Percentiles rank a stretch among this genome's conserved stretches.
phyloP scores from a whole-genome alignment of 2,329 filamentous ascomycete species.

The Trichoderma pleuroti region DNA sequence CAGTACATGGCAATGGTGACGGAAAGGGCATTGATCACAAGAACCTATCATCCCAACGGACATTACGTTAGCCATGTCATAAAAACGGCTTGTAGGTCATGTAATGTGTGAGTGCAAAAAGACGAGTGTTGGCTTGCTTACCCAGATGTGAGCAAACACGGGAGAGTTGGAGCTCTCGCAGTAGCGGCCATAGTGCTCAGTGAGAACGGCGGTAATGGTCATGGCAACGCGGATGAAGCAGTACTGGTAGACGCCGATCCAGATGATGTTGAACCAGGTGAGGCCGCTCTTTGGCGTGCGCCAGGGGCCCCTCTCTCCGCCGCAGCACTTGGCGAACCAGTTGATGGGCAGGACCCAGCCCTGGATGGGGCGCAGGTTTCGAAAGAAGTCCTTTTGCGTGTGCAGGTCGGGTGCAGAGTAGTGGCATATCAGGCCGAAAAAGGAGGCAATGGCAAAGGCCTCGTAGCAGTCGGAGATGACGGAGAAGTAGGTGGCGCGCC shows the following conservation, averaged over 20 bases:
- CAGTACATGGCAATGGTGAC: conserved; percentile 87
- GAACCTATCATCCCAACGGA: conserved; percentile 41
- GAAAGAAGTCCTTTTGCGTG: conserved; percentile 78
- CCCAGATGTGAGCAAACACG: conserved; percentile 81
- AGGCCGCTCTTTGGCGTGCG: conserved; percentile 74
- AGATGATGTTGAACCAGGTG: conserved; percentile 88
- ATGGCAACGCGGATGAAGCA: conserved; percentile 76
- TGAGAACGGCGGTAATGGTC: conserved; percentile 72
- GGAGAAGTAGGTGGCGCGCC: conserved; percentile 74
- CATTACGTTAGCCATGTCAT: not conserved
- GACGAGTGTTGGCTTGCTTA: conserved; percentile 37
- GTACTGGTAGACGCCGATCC: conserved; percentile 81
- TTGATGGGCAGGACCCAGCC: conserved; percentile 73
- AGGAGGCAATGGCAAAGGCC: conserved; percentile 82
- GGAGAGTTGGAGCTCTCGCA: conserved; percentile 77
- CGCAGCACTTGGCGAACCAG: conserved; percentile 67
- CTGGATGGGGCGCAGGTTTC: conserved; percentile 59
- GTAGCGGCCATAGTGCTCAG: conserved; percentile 66
- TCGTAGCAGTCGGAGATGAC: conserved; percentile 83
- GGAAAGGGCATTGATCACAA: conserved; percentile 65
- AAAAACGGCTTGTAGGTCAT: not conserved
- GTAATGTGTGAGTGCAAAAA: not conserved
- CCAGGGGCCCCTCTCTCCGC: conserved; percentile 65
- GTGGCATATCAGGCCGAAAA: conserved; percentile 78
- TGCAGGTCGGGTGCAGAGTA: conserved; percentile 76